Conservation (phyloP, 257 asterid genomes). For the Echites panduratus region DNA sequence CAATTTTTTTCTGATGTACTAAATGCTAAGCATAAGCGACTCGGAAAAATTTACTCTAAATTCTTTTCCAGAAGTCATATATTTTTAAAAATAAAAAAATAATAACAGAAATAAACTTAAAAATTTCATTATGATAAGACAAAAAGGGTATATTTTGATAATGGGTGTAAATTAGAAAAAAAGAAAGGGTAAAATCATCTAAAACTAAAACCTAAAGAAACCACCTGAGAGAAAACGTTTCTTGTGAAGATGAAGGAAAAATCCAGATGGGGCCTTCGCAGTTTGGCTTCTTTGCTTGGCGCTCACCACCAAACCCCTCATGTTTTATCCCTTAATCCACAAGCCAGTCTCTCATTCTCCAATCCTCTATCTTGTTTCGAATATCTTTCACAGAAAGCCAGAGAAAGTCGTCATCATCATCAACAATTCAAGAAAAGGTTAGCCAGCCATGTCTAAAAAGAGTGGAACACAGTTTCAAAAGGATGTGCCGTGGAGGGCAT, state of each 20-base stretch:
- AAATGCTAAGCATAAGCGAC: no score
- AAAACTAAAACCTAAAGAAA: no score
- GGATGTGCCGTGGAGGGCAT: slow-evolving; percentile 89
- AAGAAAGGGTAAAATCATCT: no score
- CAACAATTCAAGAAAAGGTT: not conserved
- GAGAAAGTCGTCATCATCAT: not conserved
- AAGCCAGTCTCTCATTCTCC: not conserved
- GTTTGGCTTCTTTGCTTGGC: not conserved
- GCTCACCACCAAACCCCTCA: not conserved
- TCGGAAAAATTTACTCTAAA: no score
- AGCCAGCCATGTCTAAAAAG: slow-evolving; percentile 50
- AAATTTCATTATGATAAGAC: no score
- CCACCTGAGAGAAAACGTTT: no score
- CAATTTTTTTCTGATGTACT: no score
- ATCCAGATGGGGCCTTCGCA: not conserved
- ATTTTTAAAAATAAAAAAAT: no score
- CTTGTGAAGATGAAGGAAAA: not conserved
- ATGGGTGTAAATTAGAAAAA: no score
- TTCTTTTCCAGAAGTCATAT: no score
- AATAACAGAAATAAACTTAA: no score
- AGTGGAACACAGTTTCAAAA: slow-evolving; percentile 46
- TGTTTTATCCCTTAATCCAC: not conserved
- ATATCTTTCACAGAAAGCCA: not conserved
- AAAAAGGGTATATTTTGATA: no score
- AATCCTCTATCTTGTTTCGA: not conserved